phyloP scores from a whole-genome alignment of 83 land plant genomes.

The Diphasiastrum complanatum region DNA sequence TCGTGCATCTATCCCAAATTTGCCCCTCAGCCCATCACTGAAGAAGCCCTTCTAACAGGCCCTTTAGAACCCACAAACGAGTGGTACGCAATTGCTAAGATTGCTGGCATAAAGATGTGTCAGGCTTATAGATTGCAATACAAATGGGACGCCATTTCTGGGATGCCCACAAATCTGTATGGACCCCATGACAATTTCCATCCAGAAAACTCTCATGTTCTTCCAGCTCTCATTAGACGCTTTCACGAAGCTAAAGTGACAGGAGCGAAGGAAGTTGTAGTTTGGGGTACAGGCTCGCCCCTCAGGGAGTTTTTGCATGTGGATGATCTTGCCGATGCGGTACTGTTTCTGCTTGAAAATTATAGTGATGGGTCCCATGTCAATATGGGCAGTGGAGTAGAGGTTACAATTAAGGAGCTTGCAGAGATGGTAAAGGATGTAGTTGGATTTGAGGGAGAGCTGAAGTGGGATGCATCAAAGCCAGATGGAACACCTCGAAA shows the following conservation, averaged over 20 bases:
- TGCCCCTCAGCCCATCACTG: slow-evolving; percentile 90
- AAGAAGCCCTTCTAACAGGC: slow-evolving; percentile 66
- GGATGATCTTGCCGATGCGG: slow-evolving; percentile 89
- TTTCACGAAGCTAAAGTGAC: slow-evolving; percentile 89
- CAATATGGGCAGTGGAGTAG: slow-evolving; percentile 94
- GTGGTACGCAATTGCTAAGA: slow-evolving; percentile 95
- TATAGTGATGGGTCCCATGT: slow-evolving; percentile 70
- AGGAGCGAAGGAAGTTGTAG: slow-evolving; percentile 73
- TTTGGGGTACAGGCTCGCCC: slow-evolving; percentile 94
- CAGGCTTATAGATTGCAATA: slow-evolving; percentile 79
- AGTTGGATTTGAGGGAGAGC: slow-evolving; percentile 75
- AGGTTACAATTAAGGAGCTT: slow-evolving; percentile 83
- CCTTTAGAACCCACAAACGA: slow-evolving; percentile 93
- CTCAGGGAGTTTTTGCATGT: slow-evolving; percentile 90
- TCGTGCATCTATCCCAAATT: slow-evolving; percentile 97
- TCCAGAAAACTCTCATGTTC: slow-evolving; percentile 93
- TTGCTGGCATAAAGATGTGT: slow-evolving; percentile 98
- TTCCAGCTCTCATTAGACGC: slow-evolving; percentile 81
- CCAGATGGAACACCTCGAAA: slow-evolving; percentile 99
- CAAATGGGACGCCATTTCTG: slow-evolving; percentile 79
- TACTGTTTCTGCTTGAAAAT: slow-evolving; percentile 67
- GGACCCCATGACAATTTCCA: slow-evolving; percentile 97
- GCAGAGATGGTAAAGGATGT: slow-evolving; percentile 96
- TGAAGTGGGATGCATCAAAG: slow-evolving; percentile 82
- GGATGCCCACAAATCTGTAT: slow-evolving; percentile 93